A percentile compares a stretch with the other conserved stretches of the same genome.
Evolutionary conservation across 331 rosid genomes (phyloP).

Genomic region (Quercus phellos): DNA sequence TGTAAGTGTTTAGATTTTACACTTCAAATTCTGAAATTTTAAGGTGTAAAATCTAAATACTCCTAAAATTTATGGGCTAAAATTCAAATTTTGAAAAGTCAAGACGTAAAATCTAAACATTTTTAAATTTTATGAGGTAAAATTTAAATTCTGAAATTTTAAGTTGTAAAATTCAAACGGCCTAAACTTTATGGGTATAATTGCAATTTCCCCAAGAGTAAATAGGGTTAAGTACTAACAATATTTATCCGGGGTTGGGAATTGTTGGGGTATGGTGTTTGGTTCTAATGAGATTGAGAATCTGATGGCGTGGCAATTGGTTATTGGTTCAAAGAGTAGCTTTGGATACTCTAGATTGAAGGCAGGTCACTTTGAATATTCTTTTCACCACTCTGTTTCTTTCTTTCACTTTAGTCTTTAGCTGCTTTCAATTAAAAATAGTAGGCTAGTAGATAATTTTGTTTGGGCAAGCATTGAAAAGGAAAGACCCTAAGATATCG

Average conservation of each 20-base stretch:
- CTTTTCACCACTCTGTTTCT: too few species aligned
- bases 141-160: too few species aligned
- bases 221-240: background rate
- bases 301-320: conserved; percentile 19
- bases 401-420: background rate
- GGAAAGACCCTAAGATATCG: too few species aligned
- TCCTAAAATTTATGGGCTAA: too few species aligned
- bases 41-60: accelerated
- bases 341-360: background rate
- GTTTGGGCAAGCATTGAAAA: too few species aligned
- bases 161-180: accelerated
- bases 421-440: background rate
- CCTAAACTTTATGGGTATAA: too few species aligned
- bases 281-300: conserved; percentile 3
- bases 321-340: background rate
- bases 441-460: too few species aligned
- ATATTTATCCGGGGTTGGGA: background rate
- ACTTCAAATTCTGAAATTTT: too few species aligned
- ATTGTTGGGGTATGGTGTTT: background rate
- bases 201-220: too few species aligned
- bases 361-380: background rate
- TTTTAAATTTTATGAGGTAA: accelerated
- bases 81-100: accelerated
- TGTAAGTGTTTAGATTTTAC: accelerated
- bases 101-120: too few species aligned